Conservation (phyloP, 164 flowering plant genomes). For the Nymphaea thermarum region DNA sequence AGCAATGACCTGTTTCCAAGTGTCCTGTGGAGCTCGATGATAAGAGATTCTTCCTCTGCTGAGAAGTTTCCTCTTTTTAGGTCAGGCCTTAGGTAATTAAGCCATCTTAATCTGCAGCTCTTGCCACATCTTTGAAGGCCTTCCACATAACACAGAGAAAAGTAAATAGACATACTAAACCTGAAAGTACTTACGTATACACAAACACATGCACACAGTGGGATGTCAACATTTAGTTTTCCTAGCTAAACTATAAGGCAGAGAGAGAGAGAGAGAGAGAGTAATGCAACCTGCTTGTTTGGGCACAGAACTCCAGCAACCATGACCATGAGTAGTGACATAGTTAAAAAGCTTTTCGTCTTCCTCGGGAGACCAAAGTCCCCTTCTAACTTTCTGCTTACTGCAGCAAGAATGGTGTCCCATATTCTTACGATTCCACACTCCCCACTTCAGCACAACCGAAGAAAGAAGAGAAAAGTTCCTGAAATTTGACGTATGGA, state of each 20-base stretch:
- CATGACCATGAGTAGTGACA: slow-evolving; percentile 72
- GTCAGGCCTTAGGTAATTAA: slow-evolving; percentile 81
- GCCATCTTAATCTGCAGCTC: slow-evolving; percentile 89
- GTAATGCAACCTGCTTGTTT: slow-evolving; percentile 48
- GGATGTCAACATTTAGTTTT: background rate
- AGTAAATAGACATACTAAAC: background rate
- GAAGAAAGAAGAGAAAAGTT: background rate
- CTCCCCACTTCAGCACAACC: background rate
- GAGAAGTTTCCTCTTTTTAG: slow-evolving; percentile 81
- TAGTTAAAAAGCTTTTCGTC: slow-evolving; percentile 81
- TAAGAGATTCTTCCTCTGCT: slow-evolving; percentile 64
- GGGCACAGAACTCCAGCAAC: slow-evolving; percentile 87
- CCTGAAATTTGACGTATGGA: background rate
- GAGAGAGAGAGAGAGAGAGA: background rate
- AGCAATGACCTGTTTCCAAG: slow-evolving; percentile 65
- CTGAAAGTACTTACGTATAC: background rate
- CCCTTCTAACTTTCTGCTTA: slow-evolving; percentile 81
- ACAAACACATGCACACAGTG: background rate
- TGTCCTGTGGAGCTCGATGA: slow-evolving; percentile 70
- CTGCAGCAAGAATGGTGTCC: slow-evolving; percentile 84
- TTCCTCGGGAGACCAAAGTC: slow-evolving; percentile 92
- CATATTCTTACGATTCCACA: slow-evolving; percentile 17
- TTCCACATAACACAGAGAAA: slow-evolving; percentile 10
- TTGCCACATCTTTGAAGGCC: slow-evolving; percentile 91
- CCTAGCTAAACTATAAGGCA: background rate